A percentile compares a stretch with the other conserved stretches of the same genome.
Evolutionary conservation across 2,329 filamentous ascomycete genomes (phyloP).

Genomic region (Biscogniauxia marginata): DNA sequence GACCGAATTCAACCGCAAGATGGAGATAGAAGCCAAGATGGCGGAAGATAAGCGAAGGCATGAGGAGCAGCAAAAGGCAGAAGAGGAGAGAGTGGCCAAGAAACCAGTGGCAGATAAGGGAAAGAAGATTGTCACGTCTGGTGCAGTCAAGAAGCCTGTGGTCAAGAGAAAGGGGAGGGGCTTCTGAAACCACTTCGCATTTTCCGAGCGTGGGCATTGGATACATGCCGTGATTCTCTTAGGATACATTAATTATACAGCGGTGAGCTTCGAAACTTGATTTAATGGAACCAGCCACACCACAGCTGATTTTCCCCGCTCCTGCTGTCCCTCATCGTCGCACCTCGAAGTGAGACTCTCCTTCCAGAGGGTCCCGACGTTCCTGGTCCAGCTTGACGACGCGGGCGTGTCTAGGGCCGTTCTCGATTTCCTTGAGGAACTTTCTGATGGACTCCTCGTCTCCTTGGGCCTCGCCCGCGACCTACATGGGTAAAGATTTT

Average conservation of each 20-base stretch:
- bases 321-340: constrained; percentile 38
- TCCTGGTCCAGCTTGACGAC: constrained; percentile 74
- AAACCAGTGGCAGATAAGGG: constrained; percentile 38
- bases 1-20: constrained; percentile 85
- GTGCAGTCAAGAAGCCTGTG: constrained; percentile 61
- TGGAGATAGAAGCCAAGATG: constrained; percentile 93
- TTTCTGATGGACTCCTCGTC: constrained; percentile 60
- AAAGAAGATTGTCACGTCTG: constrained; percentile 61
- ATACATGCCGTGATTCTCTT: constrained; percentile 1
- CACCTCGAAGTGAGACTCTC: constrained; percentile 66
- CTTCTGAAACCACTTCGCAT: constrained; percentile 35
- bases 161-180: constrained; percentile 56
- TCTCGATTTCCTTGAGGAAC: constrained; percentile 72
- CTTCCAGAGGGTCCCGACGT: constrained; percentile 62
- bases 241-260: background rate
- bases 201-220: constrained; percentile 2
- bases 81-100: constrained; percentile 46
- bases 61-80: constrained; percentile 53
- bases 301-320: background rate
- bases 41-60: constrained; percentile 75
- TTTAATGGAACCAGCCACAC: too few relatives aligned
- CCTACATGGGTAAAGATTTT: constrained; percentile 49
- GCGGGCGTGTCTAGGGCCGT: constrained; percentile 68
- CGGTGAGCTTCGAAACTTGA: too few relatives aligned
- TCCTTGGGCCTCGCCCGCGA: constrained; percentile 87